Percentiles rank a stretch among this genome's conserved stretches.
Conservation (phyloP, 164 flowering plant species). For the Pachysandra terminalis region DNA sequence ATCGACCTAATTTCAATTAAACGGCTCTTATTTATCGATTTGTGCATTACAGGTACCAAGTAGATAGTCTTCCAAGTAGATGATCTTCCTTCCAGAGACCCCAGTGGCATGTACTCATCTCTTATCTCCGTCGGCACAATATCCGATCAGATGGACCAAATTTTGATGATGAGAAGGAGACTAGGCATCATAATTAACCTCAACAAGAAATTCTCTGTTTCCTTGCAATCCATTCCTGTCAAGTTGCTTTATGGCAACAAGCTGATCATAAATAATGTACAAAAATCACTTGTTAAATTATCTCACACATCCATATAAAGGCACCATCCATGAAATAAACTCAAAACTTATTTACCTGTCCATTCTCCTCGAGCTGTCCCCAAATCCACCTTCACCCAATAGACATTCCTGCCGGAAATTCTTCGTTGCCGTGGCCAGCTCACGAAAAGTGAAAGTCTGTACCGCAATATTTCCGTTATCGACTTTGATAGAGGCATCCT, state of each 20-base stretch:
- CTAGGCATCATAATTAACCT: conserved; percentile 79
- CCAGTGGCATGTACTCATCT: conserved; percentile 68
- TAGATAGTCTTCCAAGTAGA: too few species aligned
- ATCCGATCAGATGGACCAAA: conserved; percentile 73
- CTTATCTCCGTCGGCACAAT: conserved; percentile 82
- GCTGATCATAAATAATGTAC: conserved; percentile 29
- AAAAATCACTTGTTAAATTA: background rate
- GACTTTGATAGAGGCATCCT: conserved; percentile 18
- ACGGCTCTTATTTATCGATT: too few species aligned
- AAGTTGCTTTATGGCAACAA: conserved; percentile 73
- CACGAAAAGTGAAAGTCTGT: conserved; percentile 63
- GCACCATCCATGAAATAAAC: background rate
- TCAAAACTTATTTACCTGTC: conserved; percentile 36
- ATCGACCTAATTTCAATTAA: background rate
- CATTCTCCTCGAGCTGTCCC: conserved; percentile 50
- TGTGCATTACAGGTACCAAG: too few species aligned
- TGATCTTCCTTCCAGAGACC: conserved; percentile 77
- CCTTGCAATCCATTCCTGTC: conserved; percentile 81
- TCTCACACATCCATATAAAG: background rate
- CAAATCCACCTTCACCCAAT: conserved; percentile 79
- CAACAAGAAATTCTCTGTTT: conserved; percentile 72
- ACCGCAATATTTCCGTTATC: conserved; percentile 49
- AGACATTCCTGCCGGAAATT: conserved; percentile 69
- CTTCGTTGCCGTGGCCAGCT: conserved; percentile 67
- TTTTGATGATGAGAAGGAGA: conserved; percentile 58